Conservation (phyloP, 306 rosid genomes). For the Inga oerstediana region DNA sequence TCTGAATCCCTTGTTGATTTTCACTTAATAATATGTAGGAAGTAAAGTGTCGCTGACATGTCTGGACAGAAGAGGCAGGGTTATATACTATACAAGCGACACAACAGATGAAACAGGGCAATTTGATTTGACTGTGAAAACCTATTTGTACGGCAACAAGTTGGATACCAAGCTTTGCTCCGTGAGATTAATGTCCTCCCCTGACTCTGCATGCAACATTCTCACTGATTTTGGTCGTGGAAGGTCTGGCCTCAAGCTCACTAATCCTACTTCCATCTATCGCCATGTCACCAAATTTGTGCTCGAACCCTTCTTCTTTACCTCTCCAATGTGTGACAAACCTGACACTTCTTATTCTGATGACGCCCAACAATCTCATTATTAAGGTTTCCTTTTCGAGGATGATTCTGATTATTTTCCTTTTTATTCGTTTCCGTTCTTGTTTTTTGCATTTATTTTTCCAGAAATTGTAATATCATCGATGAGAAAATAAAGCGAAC, state of each 20-base stretch:
- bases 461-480: neutral
- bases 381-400: constrained; percentile 1
- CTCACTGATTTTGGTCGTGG: constrained; percentile 72
- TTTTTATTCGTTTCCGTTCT: neutral
- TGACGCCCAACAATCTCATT: neutral
- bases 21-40: constrained; percentile 30
- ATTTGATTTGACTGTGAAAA: constrained; percentile 48
- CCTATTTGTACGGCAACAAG: constrained; percentile 45
- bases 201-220: constrained; percentile 69
- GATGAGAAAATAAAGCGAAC: neutral
- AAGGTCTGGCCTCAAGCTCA: constrained; percentile 54
- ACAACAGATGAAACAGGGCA: constrained; percentile 68
- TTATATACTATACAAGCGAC: constrained; percentile 67
- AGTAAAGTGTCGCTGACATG: constrained; percentile 71
- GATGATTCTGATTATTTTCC: neutral
- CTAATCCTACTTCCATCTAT: constrained; percentile 46
- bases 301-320: constrained; percentile 62
- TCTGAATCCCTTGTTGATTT: neutral
- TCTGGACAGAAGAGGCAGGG: constrained; percentile 65
- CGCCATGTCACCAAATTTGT: constrained; percentile 49
- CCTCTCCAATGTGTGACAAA: constrained; percentile 71
- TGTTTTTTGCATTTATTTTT: neutral
- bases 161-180: constrained; percentile 51
- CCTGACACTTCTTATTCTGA: constrained; percentile 38
- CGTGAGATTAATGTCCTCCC: constrained; percentile 75